Evolutionary conservation across 352 stramenopile species (phyloP), one percentile per base, ranked within the genome.

Genomic region (Pythium folliculosum): DNA sequence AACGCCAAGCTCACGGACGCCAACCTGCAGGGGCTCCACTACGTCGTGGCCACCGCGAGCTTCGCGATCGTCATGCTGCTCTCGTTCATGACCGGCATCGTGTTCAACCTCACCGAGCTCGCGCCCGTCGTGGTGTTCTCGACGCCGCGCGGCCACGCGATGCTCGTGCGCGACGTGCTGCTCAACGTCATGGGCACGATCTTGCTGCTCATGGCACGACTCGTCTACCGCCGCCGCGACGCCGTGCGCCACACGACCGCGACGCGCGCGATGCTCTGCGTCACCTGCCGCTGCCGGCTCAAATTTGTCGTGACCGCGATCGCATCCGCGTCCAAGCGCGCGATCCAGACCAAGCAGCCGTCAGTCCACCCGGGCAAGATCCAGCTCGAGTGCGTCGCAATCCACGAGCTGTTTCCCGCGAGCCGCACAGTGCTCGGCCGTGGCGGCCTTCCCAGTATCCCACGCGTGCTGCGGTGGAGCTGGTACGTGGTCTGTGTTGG

Each of bases 101-200:
- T n/a, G 10, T 32, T 61, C 21, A 37, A 38, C 21, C 3, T 37
- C 10, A 51, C 30, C 10, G 35, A 51, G 9, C 4, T 61, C 3
- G 5, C 21, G 19, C 25, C 45, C 38, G 7, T 32, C 0, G 38
- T 30, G 21, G 35, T 61, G 35, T 59, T 32, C 13, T 14, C 21
- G n/a, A 45, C 30, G 0, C 52, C 52, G 17, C 52, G 52, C 19
- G 52, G 52, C 32, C 52, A 49, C 38, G 21, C n/a, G 8, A 25
- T 61, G 40, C 40, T 47, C 12, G 43, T 45, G 0, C 25, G 22
- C 3, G 51, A 67, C 22, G 22, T 60, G 16, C 22, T 61, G 23
- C 16, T 60, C 23, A 67, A 60, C 43, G 22, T 27, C 35, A 48
- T 60, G 35, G 21, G 16, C 4, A 67, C 60, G 23, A 59, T 61